Base-by-base conservation (phyloP, 495 filamentous ascomycete species). In the Neurospora sp. region DNA sequence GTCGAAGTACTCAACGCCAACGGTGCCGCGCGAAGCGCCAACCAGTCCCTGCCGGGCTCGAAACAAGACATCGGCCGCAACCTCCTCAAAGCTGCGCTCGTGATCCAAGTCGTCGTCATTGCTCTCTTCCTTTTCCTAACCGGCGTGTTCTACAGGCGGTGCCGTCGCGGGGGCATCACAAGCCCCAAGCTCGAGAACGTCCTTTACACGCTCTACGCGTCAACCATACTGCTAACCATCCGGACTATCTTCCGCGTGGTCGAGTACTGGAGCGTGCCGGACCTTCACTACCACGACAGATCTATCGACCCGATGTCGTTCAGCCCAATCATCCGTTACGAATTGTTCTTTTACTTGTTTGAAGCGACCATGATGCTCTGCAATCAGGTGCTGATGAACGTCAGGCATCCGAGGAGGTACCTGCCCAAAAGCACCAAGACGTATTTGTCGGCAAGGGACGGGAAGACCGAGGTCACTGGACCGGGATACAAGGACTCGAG, bases 271-370 rank as follows among this genome's bases (percentile, higher is more conserved):
- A 83, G 77, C 73, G 78, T 71, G 77, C 80, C 75, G 42, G 82
- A 73, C 79, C 78, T 77, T 69, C 82, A 74, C 72, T 78, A 69
- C 42, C 77, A 59, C 21, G n/a, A 62, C n/a, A 39, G 73, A 31
- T 75, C 71, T 15, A 72, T 77, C n/a, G 83, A 87, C 59, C 75
- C 75, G 0, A 70, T 70, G 69, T 75, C 69, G 6, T 71, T 85
- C 17, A 88, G 84, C 40, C 88, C 89, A 0, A 80, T 91, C 40
- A 71, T 91, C 62, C 86, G 88, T 36, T 87, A 91, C 70, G 91
- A 93, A 78, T 90, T 88, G 87, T 92, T 88, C 78, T 92, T 93
- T 77, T 93, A 88, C 81, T 82, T 93, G 40, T 93, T 93, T 74
- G 92, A 93, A 78, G 86, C 85, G 0, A 78, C 78, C 13, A 79